Evolutionary conservation across 176 grass and related monocot species (phyloP), one percentile per base, ranked within the genome.

Genomic region (Aechmea fasciata): DNA sequence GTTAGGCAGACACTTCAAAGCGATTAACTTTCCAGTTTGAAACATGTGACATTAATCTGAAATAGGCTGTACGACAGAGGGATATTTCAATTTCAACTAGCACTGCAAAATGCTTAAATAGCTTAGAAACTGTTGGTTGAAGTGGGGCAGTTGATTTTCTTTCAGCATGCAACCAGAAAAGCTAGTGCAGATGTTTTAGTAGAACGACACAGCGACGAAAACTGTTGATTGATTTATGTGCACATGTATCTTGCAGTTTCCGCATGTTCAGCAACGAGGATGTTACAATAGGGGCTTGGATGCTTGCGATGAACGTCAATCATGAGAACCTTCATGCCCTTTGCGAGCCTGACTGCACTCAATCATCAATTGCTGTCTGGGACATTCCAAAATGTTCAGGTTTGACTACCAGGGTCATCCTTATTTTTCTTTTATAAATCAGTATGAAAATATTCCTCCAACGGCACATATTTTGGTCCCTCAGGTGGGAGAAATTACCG

Each of bases 341-440:
- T 26, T 99, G 95, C 63, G 85, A 86, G 48, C 67, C 82, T 67
- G 90, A 99, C 61, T 99, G 95, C 75, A 79, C 80, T 3, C 33
- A 79, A 13, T 88, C 90, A 20, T 85, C 95, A 78, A 80, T 99
- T 86, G 95, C 95, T 48, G 95, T 99, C 59, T 99, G 95, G 95
- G 95, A 99, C 68, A 99, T 99, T 67, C 95, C 95, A 69, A 94
- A 84, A 88, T 99, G 95, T 64, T 99, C 95, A 99, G 95, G 95
- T 93, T 65, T 49, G 65, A 41, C 11, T 67, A 14, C 29, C 24
- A 41, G 52, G 49, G 48, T n/a, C 54, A 79, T 69, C 19, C 71
- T 73, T 63, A 67, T 49, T 68, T 71, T 26, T 71, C 68, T 17
- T 72, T 13, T 72, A 9, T 51, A 54, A 41, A 13, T 77, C 68